Conservation (phyloP, 306 rosid species). For the Castanea crenata region DNA sequence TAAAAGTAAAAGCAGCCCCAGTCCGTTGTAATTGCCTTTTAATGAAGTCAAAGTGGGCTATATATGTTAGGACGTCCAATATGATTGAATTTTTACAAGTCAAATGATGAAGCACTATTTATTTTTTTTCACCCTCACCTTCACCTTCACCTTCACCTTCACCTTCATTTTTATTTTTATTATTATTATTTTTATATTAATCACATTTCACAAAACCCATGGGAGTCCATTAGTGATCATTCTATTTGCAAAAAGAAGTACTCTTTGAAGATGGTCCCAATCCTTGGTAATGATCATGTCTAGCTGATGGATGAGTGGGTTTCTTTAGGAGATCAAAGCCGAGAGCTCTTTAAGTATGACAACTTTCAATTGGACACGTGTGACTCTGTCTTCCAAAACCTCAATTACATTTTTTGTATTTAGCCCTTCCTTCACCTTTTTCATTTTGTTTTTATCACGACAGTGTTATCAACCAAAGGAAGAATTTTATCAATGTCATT, state of each 20-base stretch:
- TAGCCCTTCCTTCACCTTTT: slow-evolving; percentile 19
- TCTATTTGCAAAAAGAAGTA: background rate
- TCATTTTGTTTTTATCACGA: slow-evolving; percentile 26
- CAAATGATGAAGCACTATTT: slow-evolving; percentile 17
- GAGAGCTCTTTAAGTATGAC: background rate
- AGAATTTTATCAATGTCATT: slow-evolving; percentile 20
- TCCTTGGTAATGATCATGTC: slow-evolving; percentile 36
- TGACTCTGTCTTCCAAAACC: slow-evolving; percentile 21
- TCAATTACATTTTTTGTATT: slow-evolving; percentile 27
- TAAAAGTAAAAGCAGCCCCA: slow-evolving; percentile 8
- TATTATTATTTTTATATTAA: background rate
- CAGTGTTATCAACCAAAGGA: slow-evolving; percentile 13
- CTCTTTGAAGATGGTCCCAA: slow-evolving; percentile 36
- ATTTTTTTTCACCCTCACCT: background rate
- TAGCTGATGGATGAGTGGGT: slow-evolving; percentile 30
- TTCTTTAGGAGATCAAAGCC: slow-evolving; percentile 27
- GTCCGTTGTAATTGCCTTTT: slow-evolving; percentile 4
- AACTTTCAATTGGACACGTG: slow-evolving; percentile 7
- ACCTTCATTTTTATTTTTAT: too few species aligned
- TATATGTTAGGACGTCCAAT: background rate
- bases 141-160: background rate
- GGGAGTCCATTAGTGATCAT: background rate
- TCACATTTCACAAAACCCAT: background rate
- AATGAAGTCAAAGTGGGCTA: slow-evolving; percentile 27
- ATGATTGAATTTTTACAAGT: slow-evolving; percentile 4